These are phyloP conservation scores for Helminthosporium solani DNA, from an alignment of 2,329 filamentous ascomycete species.

Conservation along the genomic window DNA sequence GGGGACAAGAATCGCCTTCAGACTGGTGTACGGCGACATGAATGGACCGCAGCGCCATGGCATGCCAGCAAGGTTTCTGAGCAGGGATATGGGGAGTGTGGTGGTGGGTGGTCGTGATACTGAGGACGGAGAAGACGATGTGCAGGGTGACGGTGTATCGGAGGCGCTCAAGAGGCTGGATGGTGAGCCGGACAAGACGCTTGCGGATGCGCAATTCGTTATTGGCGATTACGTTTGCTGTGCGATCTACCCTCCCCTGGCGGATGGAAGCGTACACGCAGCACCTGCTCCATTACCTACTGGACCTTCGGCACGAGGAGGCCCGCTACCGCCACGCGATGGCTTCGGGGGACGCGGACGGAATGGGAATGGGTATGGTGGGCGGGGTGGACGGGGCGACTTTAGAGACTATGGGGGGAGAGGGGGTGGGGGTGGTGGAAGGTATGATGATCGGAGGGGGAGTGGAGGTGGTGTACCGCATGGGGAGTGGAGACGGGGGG, in stretches of 20 bases:
- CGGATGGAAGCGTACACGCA: slow-evolving; percentile 72
- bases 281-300: slow-evolving; percentile 52
- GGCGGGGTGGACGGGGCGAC: slow-evolving; percentile 32
- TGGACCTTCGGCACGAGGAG: slow-evolving; percentile 24
- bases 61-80: slow-evolving; percentile 64
- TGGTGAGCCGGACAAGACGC: slow-evolving; percentile 68
- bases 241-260: slow-evolving; percentile 72
- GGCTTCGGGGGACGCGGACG: slow-evolving; percentile 29
- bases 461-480: slow-evolving; percentile 65
- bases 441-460: slow-evolving; percentile 54
- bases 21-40: slow-evolving; percentile 80
- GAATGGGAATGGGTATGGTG: slow-evolving; percentile 30
- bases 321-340: slow-evolving; percentile 27
- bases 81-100: slow-evolving; percentile 80
- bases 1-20: slow-evolving; percentile 83
- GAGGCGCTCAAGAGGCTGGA: slow-evolving; percentile 49
- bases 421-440: slow-evolving; percentile 43
- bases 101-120: slow-evolving; percentile 45
- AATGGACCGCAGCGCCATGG: slow-evolving; percentile 45
- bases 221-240: slow-evolving; percentile 87
- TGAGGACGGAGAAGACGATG: slow-evolving; percentile 10
- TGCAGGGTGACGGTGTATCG: slow-evolving; percentile 14
- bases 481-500: slow-evolving; percentile 68
- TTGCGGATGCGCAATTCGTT: slow-evolving; percentile 77
- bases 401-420: slow-evolving; percentile 31